A percentile compares a stretch with the other conserved stretches of the same genome.
These are phyloP conservation scores for Metschnikowia cerradonensis DNA, from an alignment of 805 yeast genomes.

Conservation along the genomic window DNA sequence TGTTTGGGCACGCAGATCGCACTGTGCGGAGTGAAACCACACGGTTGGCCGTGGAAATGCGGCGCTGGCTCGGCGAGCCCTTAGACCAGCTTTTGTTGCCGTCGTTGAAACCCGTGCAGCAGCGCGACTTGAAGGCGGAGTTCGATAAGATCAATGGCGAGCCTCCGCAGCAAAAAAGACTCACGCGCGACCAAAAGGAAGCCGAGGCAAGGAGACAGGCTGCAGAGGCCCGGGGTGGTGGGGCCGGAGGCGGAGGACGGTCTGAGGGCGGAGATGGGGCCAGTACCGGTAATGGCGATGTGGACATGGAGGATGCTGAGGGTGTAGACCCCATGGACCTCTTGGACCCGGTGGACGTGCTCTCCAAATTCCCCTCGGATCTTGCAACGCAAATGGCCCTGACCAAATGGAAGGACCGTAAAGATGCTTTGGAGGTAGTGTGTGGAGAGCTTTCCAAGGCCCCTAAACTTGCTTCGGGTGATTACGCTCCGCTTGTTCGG, in stretches of 20 bases:
- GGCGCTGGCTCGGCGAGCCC: constrained; percentile 68
- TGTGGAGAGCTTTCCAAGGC: constrained; percentile 47
- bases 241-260: constrained; percentile 6
- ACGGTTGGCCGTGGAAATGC: constrained; percentile 60
- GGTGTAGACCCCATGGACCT: constrained; percentile 61
- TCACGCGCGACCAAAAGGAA: constrained; percentile 50
- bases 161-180: constrained; percentile 49
- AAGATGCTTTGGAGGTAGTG: constrained; percentile 72
- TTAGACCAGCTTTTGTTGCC: constrained; percentile 59
- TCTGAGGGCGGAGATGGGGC: constrained; percentile 16
- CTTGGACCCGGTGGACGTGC: constrained; percentile 64
- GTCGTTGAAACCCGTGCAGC: constrained; percentile 85
- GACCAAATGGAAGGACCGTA: constrained; percentile 87
- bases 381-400: constrained; percentile 53
- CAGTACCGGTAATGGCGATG: constrained; percentile 14
- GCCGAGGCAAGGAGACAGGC: constrained; percentile 27
- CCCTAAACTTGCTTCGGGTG: constrained; percentile 53
- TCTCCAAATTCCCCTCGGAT: constrained; percentile 62
- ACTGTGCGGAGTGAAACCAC: constrained; percentile 80
- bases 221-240: constrained; percentile 1
- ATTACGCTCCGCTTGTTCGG: constrained; percentile 62
- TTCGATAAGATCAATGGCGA: constrained; percentile 50
- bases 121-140: constrained; percentile 69
- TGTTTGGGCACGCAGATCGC: constrained; percentile 82
- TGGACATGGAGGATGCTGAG: constrained; percentile 30